Conservation (phyloP, 441 rosid genomes). For the Populus hybrid region DNA sequence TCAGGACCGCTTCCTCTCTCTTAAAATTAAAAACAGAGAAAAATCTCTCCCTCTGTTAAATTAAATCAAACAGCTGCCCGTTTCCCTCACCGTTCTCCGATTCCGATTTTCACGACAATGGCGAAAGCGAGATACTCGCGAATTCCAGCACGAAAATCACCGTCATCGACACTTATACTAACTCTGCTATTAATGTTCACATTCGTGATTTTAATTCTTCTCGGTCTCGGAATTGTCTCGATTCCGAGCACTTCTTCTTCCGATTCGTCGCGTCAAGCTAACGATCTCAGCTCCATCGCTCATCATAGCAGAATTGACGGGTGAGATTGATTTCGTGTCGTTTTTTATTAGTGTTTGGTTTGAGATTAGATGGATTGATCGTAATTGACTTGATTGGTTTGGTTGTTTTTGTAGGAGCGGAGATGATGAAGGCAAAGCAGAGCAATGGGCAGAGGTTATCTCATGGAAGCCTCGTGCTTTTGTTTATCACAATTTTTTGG, state of each 20-base stretch:
- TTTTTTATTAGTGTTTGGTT: background rate
- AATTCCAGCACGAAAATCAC: constrained; percentile 52
- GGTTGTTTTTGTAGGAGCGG: constrained; percentile 27
- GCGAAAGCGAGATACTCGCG: constrained; percentile 67
- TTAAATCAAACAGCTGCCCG: background rate
- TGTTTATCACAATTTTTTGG: constrained; percentile 82
- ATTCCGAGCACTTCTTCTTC: constrained; percentile 41
- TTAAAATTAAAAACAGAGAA: no score
- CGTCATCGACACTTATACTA: constrained; percentile 53
- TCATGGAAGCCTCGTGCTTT: constrained; percentile 94
- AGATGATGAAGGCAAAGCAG: constrained; percentile 44
- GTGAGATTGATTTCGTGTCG: constrained; percentile 23
- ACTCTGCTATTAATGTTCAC: constrained; percentile 54
- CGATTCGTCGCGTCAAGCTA: constrained; percentile 43
- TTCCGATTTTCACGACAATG: constrained; percentile 24
- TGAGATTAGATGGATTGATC: constrained; percentile 3
- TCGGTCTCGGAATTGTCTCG: constrained; percentile 67
- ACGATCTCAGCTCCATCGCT: constrained; percentile 62
- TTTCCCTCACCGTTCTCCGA: background rate
- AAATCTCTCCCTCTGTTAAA: background rate
- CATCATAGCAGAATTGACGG: constrained; percentile 34
- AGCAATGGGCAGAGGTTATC: constrained; percentile 76
- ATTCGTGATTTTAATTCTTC: constrained; percentile 63
- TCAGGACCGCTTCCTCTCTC: background rate
- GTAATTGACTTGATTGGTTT: constrained; percentile 14